A percentile compares a stretch with the other conserved stretches of the same genome.
phyloP scores from a whole-genome alignment of 129 eudicot genomes.

The Oenanthe sinensis region DNA sequence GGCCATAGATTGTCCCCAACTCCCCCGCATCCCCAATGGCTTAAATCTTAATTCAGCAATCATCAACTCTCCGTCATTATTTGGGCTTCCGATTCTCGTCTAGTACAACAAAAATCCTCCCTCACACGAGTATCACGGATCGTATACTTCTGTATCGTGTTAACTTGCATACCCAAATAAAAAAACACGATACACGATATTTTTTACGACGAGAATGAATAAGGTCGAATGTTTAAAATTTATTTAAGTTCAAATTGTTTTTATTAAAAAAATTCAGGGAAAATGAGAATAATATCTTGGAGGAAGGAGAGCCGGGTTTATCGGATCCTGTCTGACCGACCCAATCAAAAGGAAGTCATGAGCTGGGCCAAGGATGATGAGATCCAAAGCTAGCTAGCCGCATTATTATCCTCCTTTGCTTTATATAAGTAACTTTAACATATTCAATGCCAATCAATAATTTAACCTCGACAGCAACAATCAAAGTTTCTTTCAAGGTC shows the following conservation, averaged over 20 bases:
- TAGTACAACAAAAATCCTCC: no score
- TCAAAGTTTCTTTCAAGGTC: conserved; percentile 23
- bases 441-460: conserved; percentile 15
- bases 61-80: no score
- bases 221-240: no score
- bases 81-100: no score
- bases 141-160: not conserved
- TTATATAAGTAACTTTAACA: conserved; percentile 14
- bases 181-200: no score
- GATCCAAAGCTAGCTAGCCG: conserved; percentile 31
- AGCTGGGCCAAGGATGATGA: conserved; percentile 19
- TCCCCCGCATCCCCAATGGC: conserved; percentile 10
- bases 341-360: conserved; percentile 9
- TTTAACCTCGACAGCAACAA: conserved; percentile 2
- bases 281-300: not conserved
- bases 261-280: no score
- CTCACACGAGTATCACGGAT: not conserved
- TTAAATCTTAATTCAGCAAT: no score
- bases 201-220: no score
- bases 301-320: conserved; percentile 25
- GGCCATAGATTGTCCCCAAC: conserved; percentile 15
- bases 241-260: not conserved
- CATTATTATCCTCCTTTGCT: conserved; percentile 9
- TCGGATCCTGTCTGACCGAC: conserved; percentile 34
- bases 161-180: no score